Evolutionary conservation across 1,284 basidiomycete species (phyloP).

Genomic region (Abortiporus biennis): DNA sequence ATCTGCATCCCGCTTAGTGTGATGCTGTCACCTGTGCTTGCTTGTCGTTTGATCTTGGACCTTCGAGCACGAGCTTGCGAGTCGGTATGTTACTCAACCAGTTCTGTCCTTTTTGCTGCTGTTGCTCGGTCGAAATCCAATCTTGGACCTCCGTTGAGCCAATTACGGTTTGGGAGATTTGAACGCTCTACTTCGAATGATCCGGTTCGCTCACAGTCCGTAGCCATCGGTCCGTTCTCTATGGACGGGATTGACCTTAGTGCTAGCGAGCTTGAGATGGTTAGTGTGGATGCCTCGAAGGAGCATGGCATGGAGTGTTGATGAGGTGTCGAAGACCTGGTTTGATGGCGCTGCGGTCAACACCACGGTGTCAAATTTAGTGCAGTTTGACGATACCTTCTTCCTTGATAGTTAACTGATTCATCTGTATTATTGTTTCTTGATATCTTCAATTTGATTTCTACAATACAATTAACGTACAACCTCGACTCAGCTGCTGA

Average conservation of each 20-base stretch:
- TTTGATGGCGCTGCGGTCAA: too few relatives aligned
- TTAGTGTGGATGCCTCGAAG: constrained; percentile 46
- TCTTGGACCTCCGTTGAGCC: constrained; percentile 24
- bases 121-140: constrained; percentile 23
- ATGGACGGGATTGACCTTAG: constrained; percentile 21
- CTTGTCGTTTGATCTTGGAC: constrained; percentile 73
- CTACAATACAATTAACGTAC: not conserved
- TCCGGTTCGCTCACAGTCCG: constrained; percentile 32
- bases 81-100: constrained; percentile 56
- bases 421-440: too few relatives aligned
- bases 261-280: constrained; percentile 39
- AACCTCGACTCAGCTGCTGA: not conserved
- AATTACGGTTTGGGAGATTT: constrained; percentile 25
- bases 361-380: too few relatives aligned
- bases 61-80: constrained; percentile 71
- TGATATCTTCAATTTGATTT: too few relatives aligned
- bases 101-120: constrained; percentile 28
- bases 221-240: constrained; percentile 57
- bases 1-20: constrained; percentile 80
- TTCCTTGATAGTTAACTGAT: too few relatives aligned
- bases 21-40: constrained; percentile 76
- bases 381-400: too few relatives aligned
- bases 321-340: constrained; percentile 29
- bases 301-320: constrained; percentile 18
- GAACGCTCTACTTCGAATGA: constrained; percentile 28